Conservation (phyloP, 73 alveolate genomes). For the Uronychia binucleata region DNA sequence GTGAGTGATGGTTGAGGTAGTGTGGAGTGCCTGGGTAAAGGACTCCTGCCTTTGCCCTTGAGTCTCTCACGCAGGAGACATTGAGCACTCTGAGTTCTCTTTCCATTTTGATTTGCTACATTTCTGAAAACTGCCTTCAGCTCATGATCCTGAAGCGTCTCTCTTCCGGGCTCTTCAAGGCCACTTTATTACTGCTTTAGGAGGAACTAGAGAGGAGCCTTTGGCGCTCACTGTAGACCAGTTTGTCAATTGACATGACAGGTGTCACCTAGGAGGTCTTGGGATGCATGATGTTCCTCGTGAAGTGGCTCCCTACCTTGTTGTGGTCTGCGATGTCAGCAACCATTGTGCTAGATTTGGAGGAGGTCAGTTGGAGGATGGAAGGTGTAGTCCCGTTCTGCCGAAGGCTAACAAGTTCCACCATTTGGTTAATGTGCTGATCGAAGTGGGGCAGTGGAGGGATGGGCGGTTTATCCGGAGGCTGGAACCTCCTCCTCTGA, state of each 20-base stretch:
- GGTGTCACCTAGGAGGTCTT: background rate
- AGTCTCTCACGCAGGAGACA: too few species aligned
- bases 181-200: background rate
- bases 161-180: background rate
- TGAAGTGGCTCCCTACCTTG: too few species aligned
- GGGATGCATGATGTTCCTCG: background rate
- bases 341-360: too few species aligned
- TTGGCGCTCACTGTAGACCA: background rate
- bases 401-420: background rate
- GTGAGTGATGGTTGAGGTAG: too few species aligned
- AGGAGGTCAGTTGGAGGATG: too few species aligned
- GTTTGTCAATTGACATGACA: background rate
- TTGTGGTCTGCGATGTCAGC: too few species aligned
- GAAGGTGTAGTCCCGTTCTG: too few species aligned
- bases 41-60: too few species aligned
- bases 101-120: background rate
- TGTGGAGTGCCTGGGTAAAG: too few species aligned
- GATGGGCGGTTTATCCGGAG: background rate
- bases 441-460: background rate
- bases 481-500: background rate
- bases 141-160: background rate
- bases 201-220: background rate
- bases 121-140: background rate
- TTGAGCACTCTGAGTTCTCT: background rate
- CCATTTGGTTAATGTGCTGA: background rate